Percentiles rank a stretch among this genome's conserved stretches.
Evolutionary conservation across 805 yeast species (phyloP).

Genomic region (Isabelozyma pseudorhagii): DNA sequence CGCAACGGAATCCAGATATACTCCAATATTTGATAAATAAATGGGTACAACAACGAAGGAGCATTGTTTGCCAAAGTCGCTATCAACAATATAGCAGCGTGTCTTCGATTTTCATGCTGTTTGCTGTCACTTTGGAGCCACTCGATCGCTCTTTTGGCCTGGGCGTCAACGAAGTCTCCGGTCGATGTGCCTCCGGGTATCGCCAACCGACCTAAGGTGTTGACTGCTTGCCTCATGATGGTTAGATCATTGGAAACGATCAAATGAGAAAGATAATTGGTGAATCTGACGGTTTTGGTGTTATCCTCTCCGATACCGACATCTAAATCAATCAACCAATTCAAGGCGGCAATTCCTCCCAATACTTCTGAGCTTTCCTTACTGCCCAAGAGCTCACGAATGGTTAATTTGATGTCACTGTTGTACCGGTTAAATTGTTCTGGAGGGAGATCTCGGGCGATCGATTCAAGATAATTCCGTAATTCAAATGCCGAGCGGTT

Average conservation of each 20-base stretch:
- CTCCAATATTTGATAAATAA: constrained; percentile 73
- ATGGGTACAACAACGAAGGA: constrained; percentile 77
- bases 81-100: constrained; percentile 84
- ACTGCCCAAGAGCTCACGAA: constrained; percentile 80
- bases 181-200: constrained; percentile 86
- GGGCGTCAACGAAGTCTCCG: constrained; percentile 89
- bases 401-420: constrained; percentile 80
- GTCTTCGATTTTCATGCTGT: constrained; percentile 74
- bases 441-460: constrained; percentile 76
- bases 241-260: constrained; percentile 79
- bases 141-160: constrained; percentile 84
- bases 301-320: constrained; percentile 73
- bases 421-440: constrained; percentile 81
- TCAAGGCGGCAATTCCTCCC: constrained; percentile 91
- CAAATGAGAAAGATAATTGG: constrained; percentile 80
- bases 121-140: constrained; percentile 82
- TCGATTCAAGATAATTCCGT: constrained; percentile 61
- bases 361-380: constrained; percentile 67
- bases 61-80: constrained; percentile 82
- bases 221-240: constrained; percentile 84
- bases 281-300: constrained; percentile 83
- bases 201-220: constrained; percentile 84
- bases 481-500: constrained; percentile 66
- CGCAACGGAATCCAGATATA: constrained; percentile 85
- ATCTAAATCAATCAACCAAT: constrained; percentile 80